Evolutionary conservation across 257 asterid species (phyloP).

Genomic region (Solanum chaucha): DNA sequence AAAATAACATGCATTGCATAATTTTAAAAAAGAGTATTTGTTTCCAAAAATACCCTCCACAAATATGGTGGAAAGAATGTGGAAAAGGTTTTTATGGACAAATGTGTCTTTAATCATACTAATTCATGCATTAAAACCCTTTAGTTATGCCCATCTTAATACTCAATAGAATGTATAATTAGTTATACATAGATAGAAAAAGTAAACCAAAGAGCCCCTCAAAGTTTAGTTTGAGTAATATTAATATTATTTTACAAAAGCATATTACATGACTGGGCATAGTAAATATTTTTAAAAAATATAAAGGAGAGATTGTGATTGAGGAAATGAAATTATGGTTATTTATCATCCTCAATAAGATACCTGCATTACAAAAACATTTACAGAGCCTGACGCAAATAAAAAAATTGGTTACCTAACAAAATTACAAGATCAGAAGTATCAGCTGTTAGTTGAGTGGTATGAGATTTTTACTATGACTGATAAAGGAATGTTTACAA

Average conservation of each 20-base stretch:
- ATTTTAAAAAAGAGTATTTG: background rate
- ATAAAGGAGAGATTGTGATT: background rate
- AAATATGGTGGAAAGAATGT: background rate
- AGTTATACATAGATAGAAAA: too few relatives aligned
- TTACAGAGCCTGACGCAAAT: slow-evolving; percentile 42
- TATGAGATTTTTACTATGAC: slow-evolving; percentile 50
- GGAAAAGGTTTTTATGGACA: background rate
- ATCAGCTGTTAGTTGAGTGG: slow-evolving; percentile 35
- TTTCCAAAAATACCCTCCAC: background rate
- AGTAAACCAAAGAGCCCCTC: background rate
- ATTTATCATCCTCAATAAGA: slow-evolving; percentile 1
- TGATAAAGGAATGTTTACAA: slow-evolving; percentile 66
- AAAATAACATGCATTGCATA: background rate
- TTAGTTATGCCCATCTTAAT: too few relatives aligned
- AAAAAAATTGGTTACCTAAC: slow-evolving; percentile 24
- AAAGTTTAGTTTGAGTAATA: background rate
- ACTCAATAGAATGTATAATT: too few relatives aligned
- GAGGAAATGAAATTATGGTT: background rate
- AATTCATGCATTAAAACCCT: background rate
- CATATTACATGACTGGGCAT: background rate
- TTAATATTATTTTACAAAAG: background rate
- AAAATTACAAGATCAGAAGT: slow-evolving; percentile 12
- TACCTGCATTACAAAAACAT: slow-evolving; percentile 41
- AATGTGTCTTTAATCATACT: background rate
- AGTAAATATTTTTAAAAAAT: background rate